phyloP scores from a whole-genome alignment of 1,284 basidiomycete genomes.

The Cutaneotrichosporon arboriforme region DNA sequence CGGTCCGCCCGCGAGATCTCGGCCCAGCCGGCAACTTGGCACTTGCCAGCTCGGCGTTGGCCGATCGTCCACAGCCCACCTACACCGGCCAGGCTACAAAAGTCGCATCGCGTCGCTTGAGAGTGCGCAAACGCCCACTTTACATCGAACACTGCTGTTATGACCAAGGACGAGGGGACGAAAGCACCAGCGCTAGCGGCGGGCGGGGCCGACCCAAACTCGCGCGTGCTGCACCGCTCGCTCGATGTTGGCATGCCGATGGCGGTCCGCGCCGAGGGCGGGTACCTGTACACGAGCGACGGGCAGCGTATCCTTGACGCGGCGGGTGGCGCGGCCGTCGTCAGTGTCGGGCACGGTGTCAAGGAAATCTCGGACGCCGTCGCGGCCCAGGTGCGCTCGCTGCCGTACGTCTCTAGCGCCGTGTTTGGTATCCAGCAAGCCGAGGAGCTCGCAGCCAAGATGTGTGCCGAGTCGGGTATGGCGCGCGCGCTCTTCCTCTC shows the following conservation, averaged over 20 bases:
- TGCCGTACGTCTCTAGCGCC: conserved; percentile 49
- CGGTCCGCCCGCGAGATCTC: too few species aligned
- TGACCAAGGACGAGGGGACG: neutral
- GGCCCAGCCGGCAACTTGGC: too few species aligned
- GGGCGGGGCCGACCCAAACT: neutral
- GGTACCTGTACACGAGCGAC: conserved; percentile 25
- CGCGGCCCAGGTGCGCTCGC: conserved; percentile 58
- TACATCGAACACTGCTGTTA: neutral
- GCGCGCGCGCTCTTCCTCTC: conserved; percentile 28
- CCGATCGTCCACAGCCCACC: too few species aligned
- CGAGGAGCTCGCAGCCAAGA: conserved; percentile 52
- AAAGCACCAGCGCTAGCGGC: neutral
- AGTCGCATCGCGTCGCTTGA: too few species aligned
- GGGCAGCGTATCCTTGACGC: conserved; percentile 28
- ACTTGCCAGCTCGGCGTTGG: too few species aligned
- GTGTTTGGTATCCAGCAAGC: conserved; percentile 25
- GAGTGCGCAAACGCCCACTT: neutral
- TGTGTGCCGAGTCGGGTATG: conserved; percentile 53
- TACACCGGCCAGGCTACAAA: too few species aligned
- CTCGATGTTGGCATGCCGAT: conserved; percentile 18
- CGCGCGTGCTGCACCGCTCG: conserved; percentile 23
- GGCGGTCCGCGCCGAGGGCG: conserved; percentile 22
- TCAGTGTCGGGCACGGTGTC: conserved; percentile 68
- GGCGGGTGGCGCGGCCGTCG: conserved; percentile 71
- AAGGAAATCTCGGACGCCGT: conserved; percentile 49